A percentile compares a stretch with the other conserved stretches of the same genome.
Conservation (phyloP, 805 yeast species). For the Saturnispora ahearnii region DNA sequence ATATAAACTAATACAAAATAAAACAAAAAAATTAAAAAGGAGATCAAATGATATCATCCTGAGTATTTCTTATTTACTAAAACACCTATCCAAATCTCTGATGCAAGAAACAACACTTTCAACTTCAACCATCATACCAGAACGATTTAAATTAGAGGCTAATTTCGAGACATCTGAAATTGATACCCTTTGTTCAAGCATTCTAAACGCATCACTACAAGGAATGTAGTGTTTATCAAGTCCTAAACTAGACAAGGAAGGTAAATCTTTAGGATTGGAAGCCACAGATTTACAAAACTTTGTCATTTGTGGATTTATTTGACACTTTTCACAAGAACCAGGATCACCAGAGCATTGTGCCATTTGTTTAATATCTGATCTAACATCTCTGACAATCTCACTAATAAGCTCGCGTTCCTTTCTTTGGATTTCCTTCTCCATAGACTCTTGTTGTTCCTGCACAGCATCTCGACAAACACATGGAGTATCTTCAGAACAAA, state of each 20-base stretch:
- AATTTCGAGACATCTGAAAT: not conserved
- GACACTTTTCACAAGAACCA: slow-evolving; percentile 79
- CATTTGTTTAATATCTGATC: slow-evolving; percentile 15
- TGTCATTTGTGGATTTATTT: slow-evolving; percentile 78
- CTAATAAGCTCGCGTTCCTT: slow-evolving; percentile 11
- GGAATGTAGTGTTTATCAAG: slow-evolving; percentile 55
- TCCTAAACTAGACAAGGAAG: slow-evolving; percentile 22
- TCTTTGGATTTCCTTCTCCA: slow-evolving; percentile 11
- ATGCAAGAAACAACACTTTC: slow-evolving; percentile 79
- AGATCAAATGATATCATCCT: not conserved
- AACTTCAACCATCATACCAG: slow-evolving; percentile 90
- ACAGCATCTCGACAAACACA: slow-evolving; percentile 85
- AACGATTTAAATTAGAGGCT: slow-evolving; percentile 56
- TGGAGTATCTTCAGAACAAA: slow-evolving; percentile 85
- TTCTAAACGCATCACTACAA: slow-evolving; percentile 83
- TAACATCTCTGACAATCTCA: slow-evolving; percentile 8
- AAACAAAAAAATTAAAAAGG: not conserved
- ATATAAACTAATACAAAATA: not conserved
- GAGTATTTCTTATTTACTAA: not conserved
- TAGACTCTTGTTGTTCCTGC: slow-evolving; percentile 29
- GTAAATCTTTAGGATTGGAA: slow-evolving; percentile 13
- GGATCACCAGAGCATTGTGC: slow-evolving; percentile 77
- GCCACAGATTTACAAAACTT: slow-evolving; percentile 84
- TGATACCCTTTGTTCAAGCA: slow-evolving; percentile 46
- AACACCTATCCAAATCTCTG: slow-evolving; percentile 60